These are phyloP conservation scores for Salpingoeca rosetta DNA, from an alignment of 78 protist species.

Conservation along the genomic window DNA sequence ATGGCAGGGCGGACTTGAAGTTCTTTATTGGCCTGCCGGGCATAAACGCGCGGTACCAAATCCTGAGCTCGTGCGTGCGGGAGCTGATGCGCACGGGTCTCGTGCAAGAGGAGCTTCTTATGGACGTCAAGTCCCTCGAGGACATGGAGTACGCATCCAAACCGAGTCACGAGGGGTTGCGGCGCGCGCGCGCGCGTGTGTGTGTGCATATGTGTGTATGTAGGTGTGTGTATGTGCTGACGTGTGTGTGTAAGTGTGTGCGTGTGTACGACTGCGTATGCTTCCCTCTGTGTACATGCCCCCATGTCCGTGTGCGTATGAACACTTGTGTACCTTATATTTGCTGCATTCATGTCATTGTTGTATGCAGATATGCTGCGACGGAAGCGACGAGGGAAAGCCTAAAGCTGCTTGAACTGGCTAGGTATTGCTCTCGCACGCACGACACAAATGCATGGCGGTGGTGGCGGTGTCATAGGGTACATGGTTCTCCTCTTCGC, in stretches of 20 bases:
- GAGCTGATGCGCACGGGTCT: conserved; percentile 55
- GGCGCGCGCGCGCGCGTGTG: background rate
- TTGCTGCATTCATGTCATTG: too few relatives aligned
- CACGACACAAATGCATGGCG: background rate
- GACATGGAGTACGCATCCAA: background rate
- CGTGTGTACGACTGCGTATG: background rate
- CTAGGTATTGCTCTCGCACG: background rate
- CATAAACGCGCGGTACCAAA: conserved; percentile 29
- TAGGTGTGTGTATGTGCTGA: background rate
- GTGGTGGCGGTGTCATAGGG: background rate
- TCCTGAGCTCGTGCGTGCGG: conserved; percentile 49
- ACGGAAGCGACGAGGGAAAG: too few relatives aligned
- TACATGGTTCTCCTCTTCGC: background rate
- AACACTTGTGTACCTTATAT: too few relatives aligned
- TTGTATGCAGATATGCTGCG: too few relatives aligned
- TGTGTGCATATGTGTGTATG: too few relatives aligned
- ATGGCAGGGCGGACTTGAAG: conserved; percentile 91
- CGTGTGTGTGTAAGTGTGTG: too few relatives aligned
- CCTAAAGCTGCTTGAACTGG: background rate
- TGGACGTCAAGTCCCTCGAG: background rate
- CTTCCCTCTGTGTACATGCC: too few relatives aligned
- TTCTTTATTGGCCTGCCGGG: conserved; percentile 79
- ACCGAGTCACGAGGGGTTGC: background rate
- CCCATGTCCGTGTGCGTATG: too few relatives aligned
- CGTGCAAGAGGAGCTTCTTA: background rate